Evolutionary conservation across 2,329 filamentous ascomycete species (phyloP), one percentile per base, ranked within the genome.

Genomic region (Exserohilum turcica): DNA sequence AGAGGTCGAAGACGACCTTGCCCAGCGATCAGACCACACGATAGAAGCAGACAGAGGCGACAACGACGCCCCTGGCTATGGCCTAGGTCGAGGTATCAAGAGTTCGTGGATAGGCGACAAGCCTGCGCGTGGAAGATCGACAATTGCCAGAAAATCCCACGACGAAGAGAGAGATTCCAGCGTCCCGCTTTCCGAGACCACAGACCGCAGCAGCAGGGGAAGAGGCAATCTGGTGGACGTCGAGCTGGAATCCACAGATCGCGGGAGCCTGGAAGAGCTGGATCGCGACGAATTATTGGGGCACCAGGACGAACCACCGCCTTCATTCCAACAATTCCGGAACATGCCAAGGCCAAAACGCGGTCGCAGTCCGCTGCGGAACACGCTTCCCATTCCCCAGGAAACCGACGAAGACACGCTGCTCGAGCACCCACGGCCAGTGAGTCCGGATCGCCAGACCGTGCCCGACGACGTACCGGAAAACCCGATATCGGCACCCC

Each of bases 191-290:
- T 78, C 76, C 16, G 76, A 78, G 40, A 68, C 71, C 6, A 77
- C 76, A 51, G 68, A 50, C 65, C 74, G 66, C 54, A 79, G 79
- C 63, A 79, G 77, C 52, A 86, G 82, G 71, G 85, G 83, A 12
- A 89, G 86, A 68, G 83, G 78, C 6, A 79, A 78, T 51, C 87
- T 99, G 83, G 91, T 94, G 6, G 92, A 97, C 70, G 84, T 97
- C 42, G 90, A 91, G 27, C 81, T 97, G 16, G 90, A 92, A 59
- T 85, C 85, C 55, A 85, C 84, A 5, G 73, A 84, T 48, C 74
- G 75, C 45, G 77, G 74, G 45, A 79, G 76, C 56, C 64, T 71
- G 36, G 74, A 78, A 52, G 74, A 79, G 49, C 70, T 79, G 40
- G 65, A 72, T 10, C 57, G 60, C 29, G 54, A 64, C 24, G 65